These are phyloP conservation scores for Ogataea nitratoaversa DNA, from an alignment of 805 yeast genomes.

Conservation along the genomic window DNA sequence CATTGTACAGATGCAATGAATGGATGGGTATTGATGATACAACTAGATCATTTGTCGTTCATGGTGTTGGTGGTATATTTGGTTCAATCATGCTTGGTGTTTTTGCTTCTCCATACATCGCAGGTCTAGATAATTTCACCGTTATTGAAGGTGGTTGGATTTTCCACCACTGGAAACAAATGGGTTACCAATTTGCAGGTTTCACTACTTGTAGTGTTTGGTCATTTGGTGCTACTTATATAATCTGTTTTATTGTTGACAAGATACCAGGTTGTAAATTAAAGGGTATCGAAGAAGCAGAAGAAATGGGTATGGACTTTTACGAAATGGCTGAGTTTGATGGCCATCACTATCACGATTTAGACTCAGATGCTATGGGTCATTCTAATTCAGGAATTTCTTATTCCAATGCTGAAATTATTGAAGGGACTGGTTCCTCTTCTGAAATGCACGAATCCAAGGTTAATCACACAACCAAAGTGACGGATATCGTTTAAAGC, in stretches of 20 bases:
- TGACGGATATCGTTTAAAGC: conserved; percentile 18
- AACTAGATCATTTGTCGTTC: conserved; percentile 41
- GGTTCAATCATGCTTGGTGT: conserved; percentile 41
- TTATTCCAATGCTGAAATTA: conserved; percentile 4
- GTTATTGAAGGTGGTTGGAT: conserved; percentile 45
- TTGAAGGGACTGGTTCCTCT: conserved; percentile 14
- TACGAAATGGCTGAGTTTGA: conserved; percentile 49
- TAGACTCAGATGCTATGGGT: conserved; percentile 10
- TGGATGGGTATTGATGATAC: conserved; percentile 44
- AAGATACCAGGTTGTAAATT: conserved; percentile 47
- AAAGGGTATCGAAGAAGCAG: conserved; percentile 42
- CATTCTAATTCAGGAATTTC: conserved; percentile 10
- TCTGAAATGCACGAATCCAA: conserved; percentile 18
- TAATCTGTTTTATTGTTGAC: conserved; percentile 44
- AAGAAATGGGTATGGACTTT: conserved; percentile 48
- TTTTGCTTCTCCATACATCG: conserved; percentile 41
- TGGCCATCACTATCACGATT: conserved; percentile 23
- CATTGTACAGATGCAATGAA: conserved; percentile 32
- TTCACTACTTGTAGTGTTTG: conserved; percentile 40
- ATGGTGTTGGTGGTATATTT: conserved; percentile 46
- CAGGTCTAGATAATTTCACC: conserved; percentile 41
- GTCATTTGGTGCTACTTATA: conserved; percentile 40
- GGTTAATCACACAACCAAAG: conserved; percentile 8
- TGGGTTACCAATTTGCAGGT: conserved; percentile 44
- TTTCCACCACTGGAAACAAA: conserved; percentile 40